Evolutionary conservation across 2,329 filamentous ascomycete genomes (phyloP), one percentile per base, ranked within the genome.

Genomic region (Chaetomiaceae sp.): DNA sequence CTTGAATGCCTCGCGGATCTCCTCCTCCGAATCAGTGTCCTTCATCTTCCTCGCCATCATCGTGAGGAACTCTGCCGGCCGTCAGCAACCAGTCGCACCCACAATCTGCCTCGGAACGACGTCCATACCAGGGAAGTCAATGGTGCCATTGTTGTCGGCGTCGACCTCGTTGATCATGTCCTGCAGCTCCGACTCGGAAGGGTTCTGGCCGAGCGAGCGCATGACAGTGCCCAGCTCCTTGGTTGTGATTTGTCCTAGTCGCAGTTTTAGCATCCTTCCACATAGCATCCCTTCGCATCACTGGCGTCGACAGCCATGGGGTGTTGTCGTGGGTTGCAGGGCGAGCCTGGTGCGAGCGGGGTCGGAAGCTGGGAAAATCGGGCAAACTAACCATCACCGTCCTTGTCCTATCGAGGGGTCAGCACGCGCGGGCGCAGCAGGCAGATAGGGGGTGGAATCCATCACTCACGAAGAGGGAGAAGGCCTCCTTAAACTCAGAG

Each of bases 401-500:
- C 88, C 77, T 92, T 92, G 78, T 92, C 88, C 88, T 91, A 66
- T 69, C 83, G 12, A 23, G 40, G 25, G 40, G 53, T 57, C 20
- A 57, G 49, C 39, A 48, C 51, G 7, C 27, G 23, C 25, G 25
- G 37, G 11, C 19, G n/a, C 22, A 39, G 42, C 22, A 9, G 20
- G 20, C 4, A n/a, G n/a, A 22, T 39, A 39, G 14, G 1, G 23
- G 23, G 20, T 14, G n/a, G 44, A 46, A 9, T 31, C 27, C 12
- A 44, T 17, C 3, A 76, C 94, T 87, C 87, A 99, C 94, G 77
- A 99, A 99, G 64, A 99, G 89, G 73, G 94, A 99, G 80, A 99
- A 99, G 52, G 94, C 94, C 81, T 99, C 94, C 88, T 97, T 99
- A 83, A 97, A 99, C 81, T 99, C 94, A 72, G 94, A 97, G 73